Conservation (phyloP, 768 basidiomycete species). For the Naganishia onofrii region DNA sequence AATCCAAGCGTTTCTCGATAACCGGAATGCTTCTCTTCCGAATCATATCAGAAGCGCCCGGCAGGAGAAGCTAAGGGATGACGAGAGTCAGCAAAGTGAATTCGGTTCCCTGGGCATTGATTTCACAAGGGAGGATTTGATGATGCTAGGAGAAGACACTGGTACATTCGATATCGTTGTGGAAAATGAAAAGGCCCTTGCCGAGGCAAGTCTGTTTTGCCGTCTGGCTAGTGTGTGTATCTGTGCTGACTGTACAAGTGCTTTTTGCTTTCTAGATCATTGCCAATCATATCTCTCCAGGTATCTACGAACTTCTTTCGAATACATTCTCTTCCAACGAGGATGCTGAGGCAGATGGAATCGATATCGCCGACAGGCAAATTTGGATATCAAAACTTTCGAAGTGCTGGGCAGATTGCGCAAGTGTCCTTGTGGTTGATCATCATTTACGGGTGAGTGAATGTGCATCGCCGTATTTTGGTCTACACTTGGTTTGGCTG, state of each 20-base stretch:
- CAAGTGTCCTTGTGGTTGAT: constrained; percentile 60
- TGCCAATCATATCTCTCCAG: constrained; percentile 57
- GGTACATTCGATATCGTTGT: constrained; percentile 45
- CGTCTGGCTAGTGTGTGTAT: not conserved
- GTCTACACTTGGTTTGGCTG: not conserved
- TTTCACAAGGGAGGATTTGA: constrained; percentile 62
- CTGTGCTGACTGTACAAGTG: constrained; percentile 3
- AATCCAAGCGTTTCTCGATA: constrained; percentile 64
- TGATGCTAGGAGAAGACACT: constrained; percentile 60
- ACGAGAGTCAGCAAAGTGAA: constrained; percentile 69
- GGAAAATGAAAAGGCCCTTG: constrained; percentile 58
- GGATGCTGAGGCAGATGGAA: constrained; percentile 32
- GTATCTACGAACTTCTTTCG: constrained; percentile 61
- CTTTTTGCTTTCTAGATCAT: constrained; percentile 55
- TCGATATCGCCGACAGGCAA: constrained; percentile 38
- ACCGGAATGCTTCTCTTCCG: constrained; percentile 59
- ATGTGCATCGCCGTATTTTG: constrained; percentile 28
- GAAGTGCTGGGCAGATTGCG: constrained; percentile 72
- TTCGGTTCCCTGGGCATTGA: constrained; percentile 66
- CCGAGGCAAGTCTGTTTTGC: constrained; percentile 55
- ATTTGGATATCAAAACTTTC: constrained; percentile 62
- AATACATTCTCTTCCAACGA: constrained; percentile 54
- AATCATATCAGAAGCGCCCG: constrained; percentile 46
- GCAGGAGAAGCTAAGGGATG: constrained; percentile 54
- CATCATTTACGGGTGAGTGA: constrained; percentile 56